A percentile compares a stretch with the other conserved stretches of the same genome.
Conservation (phyloP, 352 stramenopile genomes). For the Pythium dissimile region DNA sequence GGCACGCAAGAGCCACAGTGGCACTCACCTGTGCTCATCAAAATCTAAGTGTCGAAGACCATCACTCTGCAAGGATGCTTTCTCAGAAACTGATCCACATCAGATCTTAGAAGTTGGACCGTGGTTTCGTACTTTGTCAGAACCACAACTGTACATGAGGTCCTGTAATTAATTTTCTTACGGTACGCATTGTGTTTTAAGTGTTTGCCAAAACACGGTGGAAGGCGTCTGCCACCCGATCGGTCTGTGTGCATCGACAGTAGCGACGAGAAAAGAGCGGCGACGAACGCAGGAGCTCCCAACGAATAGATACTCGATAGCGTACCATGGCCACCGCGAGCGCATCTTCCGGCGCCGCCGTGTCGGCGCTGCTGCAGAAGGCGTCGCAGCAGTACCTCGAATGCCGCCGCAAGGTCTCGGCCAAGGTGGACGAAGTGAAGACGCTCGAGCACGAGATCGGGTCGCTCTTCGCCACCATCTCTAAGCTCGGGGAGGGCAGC, state of each 20-base stretch:
- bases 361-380: slow-evolving; percentile 68
- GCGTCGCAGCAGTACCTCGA: slow-evolving; percentile 80
- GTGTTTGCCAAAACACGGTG: slow-evolving; percentile 15
- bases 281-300: slow-evolving; percentile 1
- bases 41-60: neutral
- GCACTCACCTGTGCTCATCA: slow-evolving; percentile 6
- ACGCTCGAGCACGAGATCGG: slow-evolving; percentile 69
- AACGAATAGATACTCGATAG: no score
- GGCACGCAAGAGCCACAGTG: slow-evolving; percentile 13
- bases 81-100: neutral
- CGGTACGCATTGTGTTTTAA: neutral
- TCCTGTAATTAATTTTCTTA: neutral
- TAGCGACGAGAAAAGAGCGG: slow-evolving; percentile 7
- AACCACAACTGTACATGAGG: neutral
- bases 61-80: neutral
- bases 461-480: slow-evolving; percentile 68
- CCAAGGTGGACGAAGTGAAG: slow-evolving; percentile 80
- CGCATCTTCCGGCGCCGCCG: slow-evolving; percentile 32
- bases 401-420: slow-evolving; percentile 71
- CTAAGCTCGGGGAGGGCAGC: slow-evolving; percentile 36
- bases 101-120: neutral
- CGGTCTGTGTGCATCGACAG: no score
- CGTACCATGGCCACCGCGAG: slow-evolving; percentile 44
- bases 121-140: neutral
- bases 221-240: slow-evolving; percentile 16